Conservation (phyloP, 2,329 filamentous ascomycete genomes). For the Trichoderma lentiforme region DNA sequence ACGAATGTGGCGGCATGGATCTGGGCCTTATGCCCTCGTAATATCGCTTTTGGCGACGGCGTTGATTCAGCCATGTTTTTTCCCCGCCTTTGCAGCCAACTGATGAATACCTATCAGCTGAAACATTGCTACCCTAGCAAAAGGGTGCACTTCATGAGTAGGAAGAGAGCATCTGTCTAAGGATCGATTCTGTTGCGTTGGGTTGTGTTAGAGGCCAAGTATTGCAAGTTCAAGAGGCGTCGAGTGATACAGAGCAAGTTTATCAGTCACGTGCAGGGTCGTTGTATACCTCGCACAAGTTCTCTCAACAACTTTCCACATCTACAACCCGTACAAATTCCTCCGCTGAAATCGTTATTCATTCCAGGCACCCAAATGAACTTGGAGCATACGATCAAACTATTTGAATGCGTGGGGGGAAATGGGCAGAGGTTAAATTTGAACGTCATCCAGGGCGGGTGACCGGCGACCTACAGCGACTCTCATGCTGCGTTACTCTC, state of each 20-base stretch:
- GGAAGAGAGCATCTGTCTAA: background rate
- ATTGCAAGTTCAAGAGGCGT: background rate
- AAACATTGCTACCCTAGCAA: background rate
- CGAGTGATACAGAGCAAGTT: background rate
- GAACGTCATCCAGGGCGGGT: background rate
- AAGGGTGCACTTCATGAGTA: background rate
- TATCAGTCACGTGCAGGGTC: background rate
- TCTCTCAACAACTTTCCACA: background rate
- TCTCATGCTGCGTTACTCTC: background rate
- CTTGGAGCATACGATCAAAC: no score
- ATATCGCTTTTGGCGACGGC: conserved; percentile 55
- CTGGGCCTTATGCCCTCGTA: conserved; percentile 80
- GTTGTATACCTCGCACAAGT: background rate
- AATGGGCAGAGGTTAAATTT: background rate
- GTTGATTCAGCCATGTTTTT: conserved; percentile 28
- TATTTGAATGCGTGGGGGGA: background rate
- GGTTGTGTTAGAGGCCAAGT: background rate
- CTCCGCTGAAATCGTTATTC: background rate
- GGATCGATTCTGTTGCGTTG: background rate
- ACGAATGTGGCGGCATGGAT: conserved; percentile 76
- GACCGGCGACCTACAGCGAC: background rate
- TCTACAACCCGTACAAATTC: background rate
- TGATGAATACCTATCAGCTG: background rate
- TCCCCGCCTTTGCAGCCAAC: conserved; percentile 4
- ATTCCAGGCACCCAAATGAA: no score